Percentiles rank a stretch among this genome's conserved stretches.
Conservation (phyloP, 257 asterid genomes). For the Linderniella brevidens region DNA sequence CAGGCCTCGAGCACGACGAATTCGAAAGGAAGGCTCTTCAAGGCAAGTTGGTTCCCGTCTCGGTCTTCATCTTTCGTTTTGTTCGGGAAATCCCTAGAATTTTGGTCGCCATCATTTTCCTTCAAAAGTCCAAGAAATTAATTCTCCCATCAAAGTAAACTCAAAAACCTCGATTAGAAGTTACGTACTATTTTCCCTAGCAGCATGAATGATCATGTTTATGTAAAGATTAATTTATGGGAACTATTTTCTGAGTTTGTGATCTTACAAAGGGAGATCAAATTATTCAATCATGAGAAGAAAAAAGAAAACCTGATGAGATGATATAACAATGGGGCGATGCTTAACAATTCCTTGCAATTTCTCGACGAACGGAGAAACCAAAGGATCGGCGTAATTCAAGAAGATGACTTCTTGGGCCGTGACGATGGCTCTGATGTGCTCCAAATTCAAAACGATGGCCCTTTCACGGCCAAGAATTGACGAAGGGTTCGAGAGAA, state of each 20-base stretch:
- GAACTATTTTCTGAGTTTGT: no score
- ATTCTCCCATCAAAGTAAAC: no score
- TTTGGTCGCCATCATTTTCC: conserved; percentile 9
- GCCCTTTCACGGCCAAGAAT: conserved; percentile 91
- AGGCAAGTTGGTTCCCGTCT: conserved; percentile 21
- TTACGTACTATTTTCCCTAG: no score
- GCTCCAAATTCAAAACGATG: conserved; percentile 84
- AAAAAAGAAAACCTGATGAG: conserved; percentile 33
- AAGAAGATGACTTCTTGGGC: conserved; percentile 78
- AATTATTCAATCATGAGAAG: no score
- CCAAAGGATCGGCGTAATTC: conserved; percentile 79
- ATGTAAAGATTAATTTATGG: no score
- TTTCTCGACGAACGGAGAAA: conserved; percentile 73
- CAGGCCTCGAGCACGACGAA: conserved; percentile 85
- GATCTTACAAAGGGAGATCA: no score
- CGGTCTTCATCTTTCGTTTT: conserved; percentile 22
- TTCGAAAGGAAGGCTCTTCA: conserved; percentile 71
- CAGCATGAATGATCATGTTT: no score
- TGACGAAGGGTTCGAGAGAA: conserved; percentile 72
- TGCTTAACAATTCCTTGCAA: conserved; percentile 66
- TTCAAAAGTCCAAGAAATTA: no score
- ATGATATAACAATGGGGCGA: conserved; percentile 56
- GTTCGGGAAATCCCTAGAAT: conserved; percentile 16
- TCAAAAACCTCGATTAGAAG: no score
- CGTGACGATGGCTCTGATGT: conserved; percentile 85